A percentile compares a stretch with the other conserved stretches of the same genome.
Conservation (phyloP, 352 stramenopile genomes). For the Pythium monospermum region DNA sequence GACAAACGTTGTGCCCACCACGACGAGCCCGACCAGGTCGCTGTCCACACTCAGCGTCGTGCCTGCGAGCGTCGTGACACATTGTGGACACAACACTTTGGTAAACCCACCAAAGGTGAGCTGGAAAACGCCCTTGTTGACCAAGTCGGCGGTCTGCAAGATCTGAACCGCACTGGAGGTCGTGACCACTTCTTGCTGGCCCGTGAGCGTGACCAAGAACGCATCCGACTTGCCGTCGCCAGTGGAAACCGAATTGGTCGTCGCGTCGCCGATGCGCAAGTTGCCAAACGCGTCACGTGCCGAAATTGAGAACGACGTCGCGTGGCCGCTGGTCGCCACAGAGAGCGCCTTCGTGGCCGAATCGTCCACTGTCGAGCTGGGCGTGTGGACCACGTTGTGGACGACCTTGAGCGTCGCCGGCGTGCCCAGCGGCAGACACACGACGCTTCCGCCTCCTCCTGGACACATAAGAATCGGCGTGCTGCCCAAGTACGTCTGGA, state of each 20-base stretch:
- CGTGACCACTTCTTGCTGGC: slow-evolving; percentile 56
- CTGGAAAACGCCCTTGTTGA: slow-evolving; percentile 47
- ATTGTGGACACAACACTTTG: slow-evolving; percentile 44
- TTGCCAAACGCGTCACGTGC: slow-evolving; percentile 94
- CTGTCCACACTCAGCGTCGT: slow-evolving; percentile 54
- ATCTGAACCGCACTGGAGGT: slow-evolving; percentile 90
- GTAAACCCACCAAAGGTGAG: slow-evolving; percentile 68
- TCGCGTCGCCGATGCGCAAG: slow-evolving; percentile 68
- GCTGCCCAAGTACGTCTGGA: slow-evolving; percentile 70
- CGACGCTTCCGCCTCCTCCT: slow-evolving; percentile 16
- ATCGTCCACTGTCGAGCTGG: slow-evolving; percentile 84
- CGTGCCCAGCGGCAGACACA: slow-evolving; percentile 38
- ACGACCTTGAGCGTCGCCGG: slow-evolving; percentile 80
- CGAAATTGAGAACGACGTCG: slow-evolving; percentile 84
- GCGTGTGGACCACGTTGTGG: slow-evolving; percentile 85
- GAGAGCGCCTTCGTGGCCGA: slow-evolving; percentile 64
- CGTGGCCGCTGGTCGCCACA: slow-evolving; percentile 71
- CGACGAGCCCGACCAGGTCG: slow-evolving; percentile 59
- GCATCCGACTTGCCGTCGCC: slow-evolving; percentile 87
- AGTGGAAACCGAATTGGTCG: slow-evolving; percentile 54
- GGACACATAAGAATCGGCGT: slow-evolving; percentile 91
- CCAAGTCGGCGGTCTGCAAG: slow-evolving; percentile 28
- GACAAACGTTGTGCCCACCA: slow-evolving; percentile 49
- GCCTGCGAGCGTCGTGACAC: slow-evolving; percentile 37
- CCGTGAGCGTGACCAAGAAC: slow-evolving; percentile 86